Evolutionary conservation across 1,139 yeast genomes (phyloP).

Genomic region (Insectozyma bohioensis): DNA sequence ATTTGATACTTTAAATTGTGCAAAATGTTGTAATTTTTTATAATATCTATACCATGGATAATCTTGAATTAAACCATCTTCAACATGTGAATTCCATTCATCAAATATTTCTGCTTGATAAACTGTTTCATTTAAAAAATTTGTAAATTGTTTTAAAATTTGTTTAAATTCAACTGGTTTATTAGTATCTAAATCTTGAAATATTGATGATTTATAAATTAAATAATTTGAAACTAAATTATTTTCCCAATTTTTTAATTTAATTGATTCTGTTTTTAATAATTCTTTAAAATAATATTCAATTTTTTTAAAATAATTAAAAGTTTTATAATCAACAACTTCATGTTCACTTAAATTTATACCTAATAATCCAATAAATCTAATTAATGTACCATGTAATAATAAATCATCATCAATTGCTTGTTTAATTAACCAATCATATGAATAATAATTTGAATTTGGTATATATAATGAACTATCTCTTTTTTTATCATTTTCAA

Average conservation of each 20-base stretch:
- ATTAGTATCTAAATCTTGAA: conserved; percentile 21
- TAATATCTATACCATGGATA: conserved; percentile 69
- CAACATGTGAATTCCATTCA: conserved; percentile 36
- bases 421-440: conserved; percentile 32
- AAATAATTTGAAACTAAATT: conserved; percentile 22
- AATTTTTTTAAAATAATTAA: conserved; percentile 23
- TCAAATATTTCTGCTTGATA: conserved; percentile 32
- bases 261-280: conserved; percentile 12
- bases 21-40: conserved; percentile 57
- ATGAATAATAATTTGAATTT: conserved; percentile 37
- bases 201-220: conserved; percentile 22
- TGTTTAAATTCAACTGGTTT: conserved; percentile 19
- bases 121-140: conserved; percentile 15
- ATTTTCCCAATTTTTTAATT: conserved; percentile 22
- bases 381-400: conserved; percentile 39
- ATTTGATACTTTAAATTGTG: conserved; percentile 56
- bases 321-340: conserved; percentile 33
- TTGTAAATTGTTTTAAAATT: conserved; percentile 20
- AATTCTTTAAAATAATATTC: conserved; percentile 20
- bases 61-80: conserved; percentile 51
- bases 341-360: conserved; percentile 44
- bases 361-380: conserved; percentile 37
- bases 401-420: conserved; percentile 29
- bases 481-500: conserved; percentile 29
- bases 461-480: conserved; percentile 33